These are phyloP conservation scores for Hypoxylon sp. DNA, from an alignment of 2,329 filamentous ascomycete species.

Conservation along the genomic window DNA sequence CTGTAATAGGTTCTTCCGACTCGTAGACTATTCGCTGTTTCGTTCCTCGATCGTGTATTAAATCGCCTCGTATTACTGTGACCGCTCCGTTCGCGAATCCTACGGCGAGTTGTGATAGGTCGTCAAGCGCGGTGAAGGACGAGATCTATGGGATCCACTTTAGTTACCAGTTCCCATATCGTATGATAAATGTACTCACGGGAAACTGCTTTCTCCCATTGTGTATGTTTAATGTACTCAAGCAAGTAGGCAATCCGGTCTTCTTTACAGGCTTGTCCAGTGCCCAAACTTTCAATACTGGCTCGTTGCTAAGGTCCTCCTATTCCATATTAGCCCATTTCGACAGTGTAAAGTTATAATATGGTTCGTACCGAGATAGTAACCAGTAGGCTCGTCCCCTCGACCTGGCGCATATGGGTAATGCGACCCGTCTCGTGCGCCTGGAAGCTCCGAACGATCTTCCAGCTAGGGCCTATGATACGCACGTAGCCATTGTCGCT, in stretches of 20 bases:
- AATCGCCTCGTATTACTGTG: conserved; percentile 91
- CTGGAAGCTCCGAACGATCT: conserved; percentile 86
- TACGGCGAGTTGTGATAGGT: conserved; percentile 92
- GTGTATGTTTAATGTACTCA: conserved; percentile 87
- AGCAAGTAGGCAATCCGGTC: conserved; percentile 87
- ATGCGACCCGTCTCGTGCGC: conserved; percentile 86
- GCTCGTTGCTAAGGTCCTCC: conserved; percentile 90
- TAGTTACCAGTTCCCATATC: background rate
- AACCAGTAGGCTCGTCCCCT: conserved; percentile 86
- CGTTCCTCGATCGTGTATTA: conserved; percentile 94
- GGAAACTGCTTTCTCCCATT: conserved; percentile 95
- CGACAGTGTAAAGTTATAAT: background rate
- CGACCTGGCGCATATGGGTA: conserved; percentile 92
- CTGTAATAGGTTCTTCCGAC: conserved; percentile 95
- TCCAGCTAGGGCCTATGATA: conserved; percentile 89
- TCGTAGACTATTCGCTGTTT: conserved; percentile 96
- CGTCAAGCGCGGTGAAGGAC: conserved; percentile 87
- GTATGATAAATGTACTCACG: conserved; percentile 61
- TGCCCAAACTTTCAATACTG: conserved; percentile 96
- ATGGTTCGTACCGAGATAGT: conserved; percentile 74
- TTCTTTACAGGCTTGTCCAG: conserved; percentile 95
- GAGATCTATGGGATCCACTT: conserved; percentile 72
- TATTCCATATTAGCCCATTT: conserved; percentile 58
- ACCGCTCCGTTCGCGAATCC: conserved; percentile 97
- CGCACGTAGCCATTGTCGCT: conserved; percentile 88